Conservation (phyloP, 768 basidiomycete species). For the Artomyces pyxidatus region DNA sequence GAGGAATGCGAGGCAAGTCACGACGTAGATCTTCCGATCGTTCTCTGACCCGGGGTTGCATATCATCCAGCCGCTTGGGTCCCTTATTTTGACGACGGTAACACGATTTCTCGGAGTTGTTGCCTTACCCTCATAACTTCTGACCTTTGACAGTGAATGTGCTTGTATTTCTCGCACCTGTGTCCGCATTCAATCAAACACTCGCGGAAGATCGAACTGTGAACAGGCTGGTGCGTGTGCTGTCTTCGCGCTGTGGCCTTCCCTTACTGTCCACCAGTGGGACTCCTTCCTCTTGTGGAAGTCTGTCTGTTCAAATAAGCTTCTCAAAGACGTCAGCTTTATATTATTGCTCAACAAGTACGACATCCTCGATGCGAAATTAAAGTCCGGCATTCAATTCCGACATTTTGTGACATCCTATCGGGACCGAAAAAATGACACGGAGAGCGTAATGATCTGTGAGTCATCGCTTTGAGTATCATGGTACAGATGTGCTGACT, state of each 20-base stretch:
- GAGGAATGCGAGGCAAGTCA: constrained; percentile 42
- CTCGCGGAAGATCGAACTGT: constrained; percentile 48
- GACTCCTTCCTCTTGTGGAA: constrained; percentile 57
- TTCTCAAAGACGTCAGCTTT: constrained; percentile 44
- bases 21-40: neutral
- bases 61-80: constrained; percentile 49
- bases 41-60: neutral
- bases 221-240: constrained; percentile 46
- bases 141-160: constrained; percentile 46
- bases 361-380: constrained; percentile 49
- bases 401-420: constrained; percentile 49
- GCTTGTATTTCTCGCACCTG: constrained; percentile 59
- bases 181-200: constrained; percentile 58
- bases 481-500: neutral
- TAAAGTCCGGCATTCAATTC: constrained; percentile 44
- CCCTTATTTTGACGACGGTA: constrained; percentile 63
- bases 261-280: constrained; percentile 25
- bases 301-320: constrained; percentile 47
- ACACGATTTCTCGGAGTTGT: no score
- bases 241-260: neutral
- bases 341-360: constrained; percentile 57
- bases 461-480: constrained; percentile 14
- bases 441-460: constrained; percentile 48
- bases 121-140: neutral
- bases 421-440: constrained; percentile 41